These are phyloP conservation scores for Ceratobasidium papillatum DNA, from an alignment of 1,284 basidiomycete species.

Conservation along the genomic window DNA sequence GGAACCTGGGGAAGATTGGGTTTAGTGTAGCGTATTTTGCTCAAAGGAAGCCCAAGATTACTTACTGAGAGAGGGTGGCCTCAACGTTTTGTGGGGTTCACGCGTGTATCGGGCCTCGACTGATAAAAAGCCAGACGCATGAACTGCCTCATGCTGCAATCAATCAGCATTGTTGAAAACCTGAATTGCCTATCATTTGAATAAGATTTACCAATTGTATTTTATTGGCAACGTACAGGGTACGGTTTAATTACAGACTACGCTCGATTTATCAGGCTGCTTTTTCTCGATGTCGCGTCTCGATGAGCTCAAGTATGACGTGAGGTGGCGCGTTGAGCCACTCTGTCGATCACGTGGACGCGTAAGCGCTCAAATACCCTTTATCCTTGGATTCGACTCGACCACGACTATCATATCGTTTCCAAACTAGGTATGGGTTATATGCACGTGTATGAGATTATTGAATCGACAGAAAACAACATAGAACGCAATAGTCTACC, in stretches of 20 bases:
- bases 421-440: slow-evolving; percentile 15
- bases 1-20: not conserved
- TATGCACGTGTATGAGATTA: not conserved
- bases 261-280: not conserved
- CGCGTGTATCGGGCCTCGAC: not conserved
- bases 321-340: not conserved
- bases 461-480: not conserved
- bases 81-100: slow-evolving; percentile 9
- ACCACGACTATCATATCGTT: slow-evolving; percentile 5
- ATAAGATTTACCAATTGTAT: not conserved
- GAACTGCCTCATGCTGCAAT: not conserved
- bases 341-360: slow-evolving; percentile 7
- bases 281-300: not conserved
- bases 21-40: not conserved
- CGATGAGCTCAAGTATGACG: not conserved
- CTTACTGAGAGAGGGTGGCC: not conserved
- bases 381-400: not conserved
- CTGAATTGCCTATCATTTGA: not conserved
- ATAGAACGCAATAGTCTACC: not conserved
- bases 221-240: not conserved
- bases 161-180: slow-evolving; percentile 3
- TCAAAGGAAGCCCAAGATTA: not conserved
- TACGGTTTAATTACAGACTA: not conserved
- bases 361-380: slow-evolving; percentile 31
- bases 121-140: not conserved